Conservation (phyloP, 352 stramenopile species). For the Thalassiosira oceanica region DNA sequence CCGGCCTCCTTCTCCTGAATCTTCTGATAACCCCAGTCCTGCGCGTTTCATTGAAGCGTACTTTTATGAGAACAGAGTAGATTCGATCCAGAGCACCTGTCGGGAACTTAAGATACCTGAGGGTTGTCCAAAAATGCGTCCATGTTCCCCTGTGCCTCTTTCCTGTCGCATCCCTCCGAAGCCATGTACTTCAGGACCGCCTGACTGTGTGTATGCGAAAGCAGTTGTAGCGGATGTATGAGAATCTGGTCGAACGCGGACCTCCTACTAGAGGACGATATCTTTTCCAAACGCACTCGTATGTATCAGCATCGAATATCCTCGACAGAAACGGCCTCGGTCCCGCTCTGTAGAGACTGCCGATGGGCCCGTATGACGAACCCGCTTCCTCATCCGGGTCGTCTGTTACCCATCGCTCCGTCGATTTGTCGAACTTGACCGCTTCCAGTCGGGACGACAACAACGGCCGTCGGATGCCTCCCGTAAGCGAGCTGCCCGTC, state of each 20-base stretch:
- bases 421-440: slow-evolving; percentile 53
- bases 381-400: slow-evolving; percentile 36
- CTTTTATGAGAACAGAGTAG: no score
- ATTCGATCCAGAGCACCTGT: slow-evolving; percentile 2
- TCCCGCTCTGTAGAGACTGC: slow-evolving; percentile 51
- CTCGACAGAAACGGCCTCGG: slow-evolving; percentile 53
- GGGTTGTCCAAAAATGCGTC: slow-evolving; percentile 65
- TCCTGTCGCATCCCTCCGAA: slow-evolving; percentile 39
- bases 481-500: no score
- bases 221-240: no score
- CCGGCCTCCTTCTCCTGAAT: slow-evolving; percentile 40
- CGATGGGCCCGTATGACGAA: slow-evolving; percentile 44
- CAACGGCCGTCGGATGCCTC: no score
- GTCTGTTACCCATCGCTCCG: slow-evolving; percentile 38
- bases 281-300: slow-evolving; percentile 34
- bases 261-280: background rate
- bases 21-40: slow-evolving; percentile 26
- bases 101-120: no score
- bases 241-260: background rate
- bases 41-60: no score
- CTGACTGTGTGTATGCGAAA: slow-evolving; percentile 7
- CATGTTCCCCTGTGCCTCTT: slow-evolving; percentile 65
- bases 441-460: no score
- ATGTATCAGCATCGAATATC: slow-evolving; percentile 56
- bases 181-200: slow-evolving; percentile 62